Conservation (phyloP, 805 yeast genomes). For the Kluyveromyces nonfermentans region DNA sequence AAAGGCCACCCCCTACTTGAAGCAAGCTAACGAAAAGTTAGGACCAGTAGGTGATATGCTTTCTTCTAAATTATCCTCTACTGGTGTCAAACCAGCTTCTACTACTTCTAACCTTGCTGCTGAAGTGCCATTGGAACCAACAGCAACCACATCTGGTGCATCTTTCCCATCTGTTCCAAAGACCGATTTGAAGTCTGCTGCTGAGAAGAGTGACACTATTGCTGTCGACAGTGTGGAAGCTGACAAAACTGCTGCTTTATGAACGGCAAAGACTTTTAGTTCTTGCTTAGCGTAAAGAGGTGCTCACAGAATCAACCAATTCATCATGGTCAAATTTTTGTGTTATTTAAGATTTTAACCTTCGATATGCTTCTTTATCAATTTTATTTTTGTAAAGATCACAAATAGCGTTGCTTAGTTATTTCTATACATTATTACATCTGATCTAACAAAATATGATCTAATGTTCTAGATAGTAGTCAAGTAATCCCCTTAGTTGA, state of each 20-base stretch:
- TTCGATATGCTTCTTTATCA: neutral
- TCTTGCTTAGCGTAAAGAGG: neutral
- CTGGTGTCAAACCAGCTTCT: conserved; percentile 42
- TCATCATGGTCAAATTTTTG: neutral
- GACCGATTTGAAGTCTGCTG: conserved; percentile 11
- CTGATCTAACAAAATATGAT: neutral
- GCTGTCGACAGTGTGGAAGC: conserved; percentile 26
- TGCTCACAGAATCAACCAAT: neutral
- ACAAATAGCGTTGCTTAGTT: neutral
- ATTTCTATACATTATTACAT: neutral
- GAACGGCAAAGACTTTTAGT: neutral
- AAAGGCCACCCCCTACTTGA: conserved; percentile 51
- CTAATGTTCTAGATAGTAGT: neutral
- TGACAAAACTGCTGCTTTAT: conserved; percentile 13
- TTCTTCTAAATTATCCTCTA: conserved; percentile 31
- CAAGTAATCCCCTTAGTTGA: neutral
- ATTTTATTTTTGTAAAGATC: neutral
- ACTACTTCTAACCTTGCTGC: conserved; percentile 20
- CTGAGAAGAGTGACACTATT: conserved; percentile 6
- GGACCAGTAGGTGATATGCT: conserved; percentile 60
- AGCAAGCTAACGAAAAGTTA: conserved; percentile 46
- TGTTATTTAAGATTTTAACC: neutral
- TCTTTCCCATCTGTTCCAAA: conserved; percentile 33
- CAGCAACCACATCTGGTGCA: conserved; percentile 22
- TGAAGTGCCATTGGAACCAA: conserved; percentile 16